Conservation (phyloP, 164 flowering plant genomes). For the Amborella trichopoda region DNA sequence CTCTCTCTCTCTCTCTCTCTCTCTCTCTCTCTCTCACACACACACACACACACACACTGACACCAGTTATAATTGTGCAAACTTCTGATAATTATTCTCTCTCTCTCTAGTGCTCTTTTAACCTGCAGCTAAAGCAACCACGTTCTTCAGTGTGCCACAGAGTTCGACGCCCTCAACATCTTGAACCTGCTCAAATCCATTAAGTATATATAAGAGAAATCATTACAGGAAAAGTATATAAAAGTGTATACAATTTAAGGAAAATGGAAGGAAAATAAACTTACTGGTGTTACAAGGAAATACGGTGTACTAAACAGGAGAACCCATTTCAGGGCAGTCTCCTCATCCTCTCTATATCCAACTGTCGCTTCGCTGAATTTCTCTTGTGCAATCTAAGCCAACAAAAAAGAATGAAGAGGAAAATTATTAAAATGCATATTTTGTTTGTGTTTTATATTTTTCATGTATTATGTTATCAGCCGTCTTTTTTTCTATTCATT, state of each 20-base stretch:
- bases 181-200: constrained; percentile 37
- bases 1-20: too few species aligned
- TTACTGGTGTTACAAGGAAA: constrained; percentile 75
- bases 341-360: constrained; percentile 43
- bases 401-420: too few species aligned
- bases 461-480: too few species aligned
- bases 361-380: constrained; percentile 95
- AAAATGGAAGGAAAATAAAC: constrained; percentile 11
- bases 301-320: constrained; percentile 67
- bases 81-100: too few species aligned
- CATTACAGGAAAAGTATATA: neutral
- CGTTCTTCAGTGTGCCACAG: constrained; percentile 92
- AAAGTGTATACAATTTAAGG: neutral
- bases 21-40: too few species aligned
- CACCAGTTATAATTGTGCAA: too few species aligned
- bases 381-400: constrained; percentile 90
- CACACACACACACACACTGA: too few species aligned
- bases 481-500: too few species aligned
- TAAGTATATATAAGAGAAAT: neutral
- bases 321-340: constrained; percentile 81
- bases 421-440: too few species aligned
- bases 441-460: too few species aligned
- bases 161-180: constrained; percentile 97
- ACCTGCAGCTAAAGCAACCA: constrained; percentile 97
- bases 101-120: too few species aligned